phyloP scores from a whole-genome alignment of 805 yeast species.

The Candida dajiaensis region DNA sequence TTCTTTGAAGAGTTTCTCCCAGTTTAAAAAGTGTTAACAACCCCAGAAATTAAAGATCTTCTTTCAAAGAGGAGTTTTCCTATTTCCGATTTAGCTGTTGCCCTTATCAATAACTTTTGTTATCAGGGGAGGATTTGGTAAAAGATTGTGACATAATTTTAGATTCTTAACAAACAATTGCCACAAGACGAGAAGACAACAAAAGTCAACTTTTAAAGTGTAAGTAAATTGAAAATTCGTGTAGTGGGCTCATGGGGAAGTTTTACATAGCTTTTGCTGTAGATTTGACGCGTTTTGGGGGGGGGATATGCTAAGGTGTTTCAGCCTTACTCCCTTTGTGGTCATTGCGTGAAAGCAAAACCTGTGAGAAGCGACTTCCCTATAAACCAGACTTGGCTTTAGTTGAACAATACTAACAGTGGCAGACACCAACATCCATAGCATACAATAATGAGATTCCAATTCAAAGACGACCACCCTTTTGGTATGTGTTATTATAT shows the following conservation, averaged over 20 bases:
- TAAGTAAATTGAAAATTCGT: background rate
- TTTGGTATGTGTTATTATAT: slow-evolving; percentile 63
- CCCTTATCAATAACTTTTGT: background rate
- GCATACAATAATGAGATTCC: slow-evolving; percentile 64
- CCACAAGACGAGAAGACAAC: background rate
- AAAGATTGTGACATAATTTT: background rate
- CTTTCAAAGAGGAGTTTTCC: background rate
- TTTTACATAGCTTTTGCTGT: background rate
- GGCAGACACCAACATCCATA: background rate
- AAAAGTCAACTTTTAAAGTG: background rate
- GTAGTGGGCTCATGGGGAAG: background rate
- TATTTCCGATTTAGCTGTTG: background rate
- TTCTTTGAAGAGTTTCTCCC: background rate
- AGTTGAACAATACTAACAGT: background rate
- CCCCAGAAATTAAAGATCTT: background rate
- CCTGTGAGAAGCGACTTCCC: background rate
- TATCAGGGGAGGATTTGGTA: background rate
- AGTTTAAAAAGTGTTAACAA: background rate
- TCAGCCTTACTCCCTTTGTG: background rate
- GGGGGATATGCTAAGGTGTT: background rate
- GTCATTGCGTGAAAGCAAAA: background rate
- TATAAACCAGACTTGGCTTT: background rate
- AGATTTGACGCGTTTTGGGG: background rate
- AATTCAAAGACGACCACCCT: slow-evolving; percentile 92
- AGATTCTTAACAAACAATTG: background rate